Evolutionary conservation across 345 rosid species (phyloP), one percentile per base, ranked within the genome.

Genomic region (Acer yangbiense): DNA sequence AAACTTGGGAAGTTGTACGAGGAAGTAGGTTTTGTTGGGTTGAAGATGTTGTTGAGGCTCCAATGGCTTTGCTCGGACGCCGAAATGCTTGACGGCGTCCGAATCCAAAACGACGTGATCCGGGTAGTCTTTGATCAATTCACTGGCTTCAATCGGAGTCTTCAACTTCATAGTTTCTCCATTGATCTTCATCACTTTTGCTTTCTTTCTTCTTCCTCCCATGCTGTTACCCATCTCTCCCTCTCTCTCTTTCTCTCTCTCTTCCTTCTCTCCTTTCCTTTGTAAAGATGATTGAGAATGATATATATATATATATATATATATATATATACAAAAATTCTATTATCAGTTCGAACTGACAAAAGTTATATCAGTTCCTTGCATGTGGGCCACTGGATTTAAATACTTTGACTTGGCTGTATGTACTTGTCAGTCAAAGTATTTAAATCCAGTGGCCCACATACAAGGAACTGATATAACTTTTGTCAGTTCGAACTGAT

Each of bases 91-190:
- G 0, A 94, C 99, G 0, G 94, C 85, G 41, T 88, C 94, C 0
- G 98, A 96, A 64, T 92, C 97, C 78, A 96, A 55, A 8, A 96
- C 65, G 20, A 91, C 97, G 71, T 85, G 90, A 2, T 97, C 97
- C 0, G 99, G 99, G 76, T 91, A 83, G 60, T 89, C 91, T 72
- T 85, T 87, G 46, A 87, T 64, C 5, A 89, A 89, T n/a, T 94
- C 92, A 6, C 87, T 77, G 12, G 83, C 97, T 16, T 83, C 87
- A 65, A 77, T 79, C 25, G 97, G 98, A 13, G 95, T 94, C 85
- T 83, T 88, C 1, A 94, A 54, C 70, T 89, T 90, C 81, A 92
- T 74, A 3, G 90, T 89, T 80, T 96, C 97, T 23, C 99, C 99
- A 85, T 87, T 87, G 66, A 96, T 83, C 60, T 87, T 94, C 98